Conservation (phyloP, 805 yeast genomes). For the Cyberlindnera mycetangii region DNA sequence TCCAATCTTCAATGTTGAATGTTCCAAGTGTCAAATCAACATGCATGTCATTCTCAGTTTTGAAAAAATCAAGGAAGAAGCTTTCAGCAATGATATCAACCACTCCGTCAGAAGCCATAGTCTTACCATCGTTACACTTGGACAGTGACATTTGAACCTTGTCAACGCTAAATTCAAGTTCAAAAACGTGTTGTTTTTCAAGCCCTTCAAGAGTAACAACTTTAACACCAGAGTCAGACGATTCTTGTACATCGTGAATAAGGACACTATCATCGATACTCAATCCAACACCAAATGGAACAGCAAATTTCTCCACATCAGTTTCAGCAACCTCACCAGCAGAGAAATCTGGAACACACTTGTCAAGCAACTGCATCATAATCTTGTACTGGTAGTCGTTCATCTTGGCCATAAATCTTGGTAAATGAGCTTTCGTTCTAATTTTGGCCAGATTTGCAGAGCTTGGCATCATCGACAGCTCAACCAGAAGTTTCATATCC, state of each 20-base stretch:
- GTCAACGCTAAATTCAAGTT: constrained; percentile 68
- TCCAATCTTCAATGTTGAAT: constrained; percentile 69
- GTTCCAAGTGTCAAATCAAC: constrained; percentile 64
- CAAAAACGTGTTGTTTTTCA: constrained; percentile 59
- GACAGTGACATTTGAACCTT: constrained; percentile 57
- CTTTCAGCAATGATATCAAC: constrained; percentile 71
- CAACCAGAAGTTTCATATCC: constrained; percentile 69
- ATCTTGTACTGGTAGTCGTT: constrained; percentile 91
- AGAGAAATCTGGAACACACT: constrained; percentile 53
- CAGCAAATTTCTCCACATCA: constrained; percentile 32
- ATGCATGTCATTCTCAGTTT: constrained; percentile 57
- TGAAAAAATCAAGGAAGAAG: constrained; percentile 57
- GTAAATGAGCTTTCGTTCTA: constrained; percentile 73
- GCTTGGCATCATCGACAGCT: constrained; percentile 80
- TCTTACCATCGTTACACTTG: constrained; percentile 61
- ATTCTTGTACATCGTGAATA: constrained; percentile 14
- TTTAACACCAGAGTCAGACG: background rate
- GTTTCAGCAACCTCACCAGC: constrained; percentile 33
- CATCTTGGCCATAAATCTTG: constrained; percentile 64
- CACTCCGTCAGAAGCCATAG: constrained; percentile 62
- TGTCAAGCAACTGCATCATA: constrained; percentile 72
- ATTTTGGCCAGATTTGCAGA: constrained; percentile 71
- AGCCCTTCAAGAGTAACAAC: background rate
- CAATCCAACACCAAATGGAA: constrained; percentile 18
- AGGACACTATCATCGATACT: constrained; percentile 11